These are phyloP conservation scores for Cordyceps cicadae DNA, from an alignment of 2,329 filamentous ascomycete genomes.

Conservation along the genomic window DNA sequence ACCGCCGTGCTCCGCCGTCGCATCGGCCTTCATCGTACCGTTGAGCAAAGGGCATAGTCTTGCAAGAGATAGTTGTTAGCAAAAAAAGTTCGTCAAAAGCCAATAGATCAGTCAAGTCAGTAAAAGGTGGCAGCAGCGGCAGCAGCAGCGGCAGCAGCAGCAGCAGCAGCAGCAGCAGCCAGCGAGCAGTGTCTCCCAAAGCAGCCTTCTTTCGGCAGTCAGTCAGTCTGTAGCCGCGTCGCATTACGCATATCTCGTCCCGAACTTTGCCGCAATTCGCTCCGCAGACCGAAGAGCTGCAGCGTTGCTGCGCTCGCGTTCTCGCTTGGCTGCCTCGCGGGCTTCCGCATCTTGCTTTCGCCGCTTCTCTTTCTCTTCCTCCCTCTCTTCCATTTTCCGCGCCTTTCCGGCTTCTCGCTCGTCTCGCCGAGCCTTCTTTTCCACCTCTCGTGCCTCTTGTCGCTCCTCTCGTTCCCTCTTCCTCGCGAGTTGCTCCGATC, in stretches of 20 bases:
- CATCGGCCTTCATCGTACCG: slow-evolving; percentile 62
- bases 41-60: slow-evolving; percentile 81
- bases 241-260: background rate
- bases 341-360: background rate
- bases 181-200: slow-evolving; percentile 11
- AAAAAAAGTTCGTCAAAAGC: slow-evolving; percentile 7
- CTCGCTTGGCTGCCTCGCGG: background rate
- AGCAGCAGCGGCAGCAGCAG: no score
- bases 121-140: background rate
- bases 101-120: slow-evolving; percentile 5
- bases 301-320: background rate
- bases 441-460: background rate
- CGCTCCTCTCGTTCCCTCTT: background rate
- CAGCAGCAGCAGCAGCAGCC: background rate
- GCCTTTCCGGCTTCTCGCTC: background rate
- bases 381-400: background rate
- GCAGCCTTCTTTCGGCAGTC: background rate
- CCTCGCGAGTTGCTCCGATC: slow-evolving; percentile 1
- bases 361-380: background rate
- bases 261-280: background rate
- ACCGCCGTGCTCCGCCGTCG: slow-evolving; percentile 47
- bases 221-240: background rate
- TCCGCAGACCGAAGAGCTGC: background rate
- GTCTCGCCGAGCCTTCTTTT: background rate
- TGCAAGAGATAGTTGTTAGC: slow-evolving; percentile 25